These are phyloP conservation scores for Pseudomonodictys pantanalensis DNA, from an alignment of 495 filamentous ascomycete genomes.

Conservation along the genomic window DNA sequence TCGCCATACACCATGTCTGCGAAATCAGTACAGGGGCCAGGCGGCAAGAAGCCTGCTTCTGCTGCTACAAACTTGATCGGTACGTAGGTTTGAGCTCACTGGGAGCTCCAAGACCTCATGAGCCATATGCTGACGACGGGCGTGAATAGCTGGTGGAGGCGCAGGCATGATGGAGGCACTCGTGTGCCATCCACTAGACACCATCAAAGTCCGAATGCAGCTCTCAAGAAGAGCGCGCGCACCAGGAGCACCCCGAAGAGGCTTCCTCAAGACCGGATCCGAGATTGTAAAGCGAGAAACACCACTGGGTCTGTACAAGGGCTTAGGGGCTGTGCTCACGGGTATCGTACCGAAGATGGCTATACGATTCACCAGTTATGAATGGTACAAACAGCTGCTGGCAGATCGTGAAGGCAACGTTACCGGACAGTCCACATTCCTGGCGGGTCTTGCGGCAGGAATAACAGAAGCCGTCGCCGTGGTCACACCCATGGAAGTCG, in stretches of 20 bases:
- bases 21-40: conserved; percentile 57
- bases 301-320: conserved; percentile 91
- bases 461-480: conserved; percentile 94
- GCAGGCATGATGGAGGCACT: conserved; percentile 99
- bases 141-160: conserved; percentile 77
- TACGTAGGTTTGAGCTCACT: conserved; percentile 41
- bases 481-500: conserved; percentile 97
- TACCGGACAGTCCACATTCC: conserved; percentile 73
- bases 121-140: neutral
- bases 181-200: conserved; percentile 93
- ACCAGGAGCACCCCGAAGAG: conserved; percentile 77
- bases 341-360: conserved; percentile 99
- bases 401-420: conserved; percentile 66
- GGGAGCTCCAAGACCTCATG: neutral
- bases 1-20: conserved; percentile 55
- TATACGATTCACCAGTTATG: conserved; percentile 97
- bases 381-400: conserved; percentile 84
- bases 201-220: conserved; percentile 99
- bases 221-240: conserved; percentile 79
- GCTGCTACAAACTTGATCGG: conserved; percentile 93
- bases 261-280: conserved; percentile 80
- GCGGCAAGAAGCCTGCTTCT: conserved; percentile 76
- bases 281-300: conserved; percentile 90
- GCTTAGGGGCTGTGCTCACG: conserved; percentile 89
- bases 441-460: conserved; percentile 87